Base-by-base conservation (phyloP, 1,284 basidiomycete species). In the Paramarasmius palmivorus region DNA sequence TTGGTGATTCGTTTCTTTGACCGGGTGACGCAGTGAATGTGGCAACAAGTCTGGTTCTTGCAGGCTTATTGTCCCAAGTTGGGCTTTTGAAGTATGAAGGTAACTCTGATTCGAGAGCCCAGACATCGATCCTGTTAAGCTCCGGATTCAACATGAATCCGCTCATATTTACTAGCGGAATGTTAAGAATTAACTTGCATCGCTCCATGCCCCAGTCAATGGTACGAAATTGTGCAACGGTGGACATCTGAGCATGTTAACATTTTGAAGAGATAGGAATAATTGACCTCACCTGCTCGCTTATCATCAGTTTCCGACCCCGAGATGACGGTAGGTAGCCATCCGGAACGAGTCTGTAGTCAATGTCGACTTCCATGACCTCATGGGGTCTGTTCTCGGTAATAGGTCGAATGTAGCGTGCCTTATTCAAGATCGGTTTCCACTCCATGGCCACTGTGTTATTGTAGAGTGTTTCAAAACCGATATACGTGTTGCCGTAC, bases 391-490 rank as follows among this genome's bases (percentile, higher is more conserved):
- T n/a, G n/a, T n/a, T 17, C 22, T 14, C 10, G 9, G 39, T 9
- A 17, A 17, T 40, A 17, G 19, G 19, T 10, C 17, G n/a, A 22
- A 40, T 9, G 17, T 40, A 22, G 12, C 39, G n/a, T 3, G 50
- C 39, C 29, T 35, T 29, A 20, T 51, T 51, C 14, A 19, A 17
- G 25, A 51, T 22, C n/a, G 50, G 38, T 12, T n/a, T n/a, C 8
- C 34, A 42, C n/a, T 19, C 34, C 10, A 14, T 40, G 17, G 38
- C 25, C 10, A 15, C 42, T 7, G 39, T 7, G 12, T 51, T 51
- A 8, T 26, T 29, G 26, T 51, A 51, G 5, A 51, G 25, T 25
- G 23, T 26, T 17, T 51, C 50, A 17, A 51, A 42, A 22, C 50
- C 50, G 19, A 51, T 51, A 10, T 51, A 51, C 12, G 39, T 29